Conservation (phyloP, 371 early-diverging fungal species). For the Actinomucor elegans region DNA sequence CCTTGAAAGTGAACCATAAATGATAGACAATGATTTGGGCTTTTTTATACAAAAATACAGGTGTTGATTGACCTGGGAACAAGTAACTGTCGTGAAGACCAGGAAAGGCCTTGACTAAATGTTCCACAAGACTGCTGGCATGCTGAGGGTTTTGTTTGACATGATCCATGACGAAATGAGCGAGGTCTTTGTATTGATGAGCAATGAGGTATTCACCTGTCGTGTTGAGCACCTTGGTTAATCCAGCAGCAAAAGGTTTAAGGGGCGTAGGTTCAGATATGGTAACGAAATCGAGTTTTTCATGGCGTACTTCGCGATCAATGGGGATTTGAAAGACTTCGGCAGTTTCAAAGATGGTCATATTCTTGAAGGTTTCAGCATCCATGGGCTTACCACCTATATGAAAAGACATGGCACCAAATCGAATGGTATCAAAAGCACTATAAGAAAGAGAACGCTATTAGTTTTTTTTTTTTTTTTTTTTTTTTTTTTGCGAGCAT, state of each 20-base stretch:
- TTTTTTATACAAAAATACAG: slow-evolving; percentile 65
- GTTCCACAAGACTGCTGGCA: slow-evolving; percentile 56
- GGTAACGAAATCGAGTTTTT: slow-evolving; percentile 63
- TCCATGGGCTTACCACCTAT: slow-evolving; percentile 56
- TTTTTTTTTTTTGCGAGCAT: not conserved
- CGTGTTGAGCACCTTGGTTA: slow-evolving; percentile 66
- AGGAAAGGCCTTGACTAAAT: slow-evolving; percentile 62
- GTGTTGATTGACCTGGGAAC: slow-evolving; percentile 13
- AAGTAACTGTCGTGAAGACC: slow-evolving; percentile 64
- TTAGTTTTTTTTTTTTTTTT: not conserved
- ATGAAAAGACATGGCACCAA: slow-evolving; percentile 84
- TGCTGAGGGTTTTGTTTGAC: slow-evolving; percentile 39
- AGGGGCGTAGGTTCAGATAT: slow-evolving; percentile 65
- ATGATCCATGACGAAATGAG: slow-evolving; percentile 68
- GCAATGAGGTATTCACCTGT: slow-evolving; percentile 63
- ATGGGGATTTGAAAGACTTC: slow-evolving; percentile 64
- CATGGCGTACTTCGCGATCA: slow-evolving; percentile 55
- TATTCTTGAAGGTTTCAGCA: slow-evolving; percentile 42
- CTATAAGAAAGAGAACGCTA: slow-evolving; percentile 12
- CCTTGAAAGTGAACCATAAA: slow-evolving; percentile 41
- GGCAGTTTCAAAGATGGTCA: slow-evolving; percentile 52
- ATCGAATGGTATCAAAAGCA: slow-evolving; percentile 76
- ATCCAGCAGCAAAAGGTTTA: slow-evolving; percentile 64
- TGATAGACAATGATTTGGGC: slow-evolving; percentile 68
- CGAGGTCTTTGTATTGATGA: slow-evolving; percentile 61